Conservation (phyloP, 306 rosid species). For the Cyclanthera cordifolia region DNA sequence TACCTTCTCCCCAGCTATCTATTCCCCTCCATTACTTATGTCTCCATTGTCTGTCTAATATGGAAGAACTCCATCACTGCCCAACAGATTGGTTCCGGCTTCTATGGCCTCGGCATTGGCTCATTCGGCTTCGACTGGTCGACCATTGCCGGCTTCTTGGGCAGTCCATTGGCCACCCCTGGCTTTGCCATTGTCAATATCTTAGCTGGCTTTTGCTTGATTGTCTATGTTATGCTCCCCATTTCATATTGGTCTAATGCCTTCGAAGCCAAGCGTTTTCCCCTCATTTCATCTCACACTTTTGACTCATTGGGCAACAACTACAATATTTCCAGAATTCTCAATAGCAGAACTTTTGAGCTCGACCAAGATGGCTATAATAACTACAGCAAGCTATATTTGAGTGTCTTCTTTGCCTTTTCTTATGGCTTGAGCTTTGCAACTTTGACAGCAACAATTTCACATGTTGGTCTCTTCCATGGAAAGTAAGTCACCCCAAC, state of each 20-base stretch:
- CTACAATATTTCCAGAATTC: slow-evolving; percentile 41
- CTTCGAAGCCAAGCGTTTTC: slow-evolving; percentile 65
- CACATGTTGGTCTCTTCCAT: slow-evolving; percentile 75
- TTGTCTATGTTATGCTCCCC: slow-evolving; percentile 38
- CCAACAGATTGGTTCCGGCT: slow-evolving; percentile 78
- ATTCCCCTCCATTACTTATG: slow-evolving; percentile 44
- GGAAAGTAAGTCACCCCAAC: slow-evolving; percentile 42
- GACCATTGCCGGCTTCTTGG: slow-evolving; percentile 50
- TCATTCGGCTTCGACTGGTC: slow-evolving; percentile 75
- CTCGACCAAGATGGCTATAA: slow-evolving; percentile 32
- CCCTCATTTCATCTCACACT: slow-evolving; percentile 49
- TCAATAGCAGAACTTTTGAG: slow-evolving; percentile 32
- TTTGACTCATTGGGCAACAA: slow-evolving; percentile 40
- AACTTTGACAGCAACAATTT: slow-evolving; percentile 44
- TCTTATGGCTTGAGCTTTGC: slow-evolving; percentile 77
- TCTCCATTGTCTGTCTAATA: slow-evolving; percentile 54
- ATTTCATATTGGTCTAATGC: slow-evolving; percentile 51
- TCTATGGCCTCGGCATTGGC: slow-evolving; percentile 57
- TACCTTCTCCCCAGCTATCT: slow-evolving; percentile 60
- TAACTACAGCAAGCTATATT: slow-evolving; percentile 57
- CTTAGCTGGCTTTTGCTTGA: slow-evolving; percentile 35
- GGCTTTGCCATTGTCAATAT: slow-evolving; percentile 51
- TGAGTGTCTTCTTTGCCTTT: slow-evolving; percentile 57
- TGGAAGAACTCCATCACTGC: slow-evolving; percentile 69
- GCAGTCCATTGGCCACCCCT: slow-evolving; percentile 63